phyloP scores from a whole-genome alignment of 441 rosid genomes.

The Gossypium aridum region DNA sequence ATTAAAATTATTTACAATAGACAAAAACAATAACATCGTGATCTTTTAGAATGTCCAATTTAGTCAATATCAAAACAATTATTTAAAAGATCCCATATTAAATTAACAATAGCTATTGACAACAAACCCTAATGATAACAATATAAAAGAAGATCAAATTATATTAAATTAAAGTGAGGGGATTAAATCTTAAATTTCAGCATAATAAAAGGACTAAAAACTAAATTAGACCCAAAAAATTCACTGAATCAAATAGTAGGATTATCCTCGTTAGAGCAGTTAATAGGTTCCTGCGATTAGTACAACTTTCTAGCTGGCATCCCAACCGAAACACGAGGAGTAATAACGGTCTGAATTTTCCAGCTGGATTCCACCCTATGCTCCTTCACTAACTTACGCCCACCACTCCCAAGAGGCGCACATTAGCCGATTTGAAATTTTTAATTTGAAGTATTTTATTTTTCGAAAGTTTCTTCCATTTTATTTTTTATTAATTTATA shows the following conservation, averaged over 20 bases:
- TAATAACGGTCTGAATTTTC: slow-evolving; percentile 24
- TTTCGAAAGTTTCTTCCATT: background rate
- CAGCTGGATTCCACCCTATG: slow-evolving; percentile 39
- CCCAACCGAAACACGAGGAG: slow-evolving; percentile 16
- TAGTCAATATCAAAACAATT: too few relatives aligned
- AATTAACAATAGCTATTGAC: too few relatives aligned
- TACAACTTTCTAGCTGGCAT: slow-evolving; percentile 27
- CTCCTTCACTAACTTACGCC: background rate
- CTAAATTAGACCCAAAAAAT: background rate
- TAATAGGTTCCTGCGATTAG: background rate
- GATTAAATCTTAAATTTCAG: too few relatives aligned
- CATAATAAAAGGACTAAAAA: too few relatives aligned
- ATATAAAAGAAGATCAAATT: too few relatives aligned
- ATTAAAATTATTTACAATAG: too few relatives aligned
- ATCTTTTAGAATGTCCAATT: too few relatives aligned
- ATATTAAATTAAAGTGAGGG: too few relatives aligned
- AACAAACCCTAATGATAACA: too few relatives aligned
- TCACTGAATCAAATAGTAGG: background rate
- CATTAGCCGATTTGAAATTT: background rate
- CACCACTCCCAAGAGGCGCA: background rate
- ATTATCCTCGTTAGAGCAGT: background rate
- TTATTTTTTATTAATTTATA: background rate
- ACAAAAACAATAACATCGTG: too few relatives aligned
- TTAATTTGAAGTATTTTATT: background rate
- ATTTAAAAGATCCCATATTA: too few relatives aligned